Evolutionary conservation across 148 eudicot species (phyloP).

Genomic region (Amaranthus palmeri): DNA sequence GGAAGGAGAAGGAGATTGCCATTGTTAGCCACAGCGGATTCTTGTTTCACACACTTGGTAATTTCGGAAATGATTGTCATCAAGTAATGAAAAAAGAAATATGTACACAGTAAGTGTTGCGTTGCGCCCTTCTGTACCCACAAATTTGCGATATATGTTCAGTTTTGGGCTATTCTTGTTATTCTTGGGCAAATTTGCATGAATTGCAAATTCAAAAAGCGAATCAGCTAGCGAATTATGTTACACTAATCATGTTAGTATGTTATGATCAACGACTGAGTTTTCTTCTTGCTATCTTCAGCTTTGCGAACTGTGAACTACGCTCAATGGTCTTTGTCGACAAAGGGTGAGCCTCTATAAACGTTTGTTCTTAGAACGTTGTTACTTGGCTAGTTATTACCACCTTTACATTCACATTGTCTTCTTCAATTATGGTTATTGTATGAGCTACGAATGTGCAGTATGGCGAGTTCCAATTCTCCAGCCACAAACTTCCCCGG

Average conservation of each 20-base stretch:
- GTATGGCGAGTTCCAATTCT: conserved; percentile 38
- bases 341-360: conserved; percentile 41
- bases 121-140: background rate
- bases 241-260: background rate
- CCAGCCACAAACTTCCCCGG: conserved; percentile 52
- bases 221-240: too few relatives aligned
- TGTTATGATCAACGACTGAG: conserved; percentile 7
- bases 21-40: conserved; percentile 80
- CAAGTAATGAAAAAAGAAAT: conserved; percentile 53
- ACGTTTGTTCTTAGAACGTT: background rate
- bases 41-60: conserved; percentile 46
- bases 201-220: too few relatives aligned
- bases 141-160: background rate
- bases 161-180: too few relatives aligned
- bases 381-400: background rate
- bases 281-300: conserved; percentile 27
- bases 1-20: conserved; percentile 85
- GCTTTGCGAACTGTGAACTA: conserved; percentile 85
- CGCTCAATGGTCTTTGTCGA: conserved; percentile 76
- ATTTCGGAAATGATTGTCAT: conserved; percentile 83
- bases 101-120: conserved; percentile 49
- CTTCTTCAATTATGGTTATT: background rate
- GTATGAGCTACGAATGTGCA: conserved; percentile 20
- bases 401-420: background rate
- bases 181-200: too few relatives aligned